Evolutionary conservation across 306 rosid species (phyloP), one percentile per base, ranked within the genome.

Genomic region (Pyrus betulifolia): DNA sequence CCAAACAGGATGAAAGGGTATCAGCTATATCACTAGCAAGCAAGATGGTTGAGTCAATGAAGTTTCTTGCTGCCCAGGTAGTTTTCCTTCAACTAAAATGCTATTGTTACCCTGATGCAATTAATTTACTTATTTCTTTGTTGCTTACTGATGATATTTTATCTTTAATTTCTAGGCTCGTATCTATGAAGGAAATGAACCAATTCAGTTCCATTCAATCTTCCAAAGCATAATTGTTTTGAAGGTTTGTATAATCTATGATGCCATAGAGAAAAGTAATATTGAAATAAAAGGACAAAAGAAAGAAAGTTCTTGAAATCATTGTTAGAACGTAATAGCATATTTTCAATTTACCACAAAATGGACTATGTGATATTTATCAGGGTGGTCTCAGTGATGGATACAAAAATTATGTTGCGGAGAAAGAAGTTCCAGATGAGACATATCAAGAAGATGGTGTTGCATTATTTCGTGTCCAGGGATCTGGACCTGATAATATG

Each of bases 311-410:
- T 15, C 73, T 55, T 58, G 58, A n/a, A 44, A 44, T 57, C 19
- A 23, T 21, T 77, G 11, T 30, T 61, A 64, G 14, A 18, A 44
- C 17, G 38, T 71, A 63, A 1, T 75, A 69, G 33, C 75, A 57
- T 73, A 40, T 11, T 77, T 83, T 65, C 74, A 71, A 78, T 45
- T 76, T 72, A 69, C 75, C 57, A 55, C 23, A 65, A 68, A 69
- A 55, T 54, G 68, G 69, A 83, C 81, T 76, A 58, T 70, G 79
- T 49, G 60, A 83, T 70, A 74, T 81, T 58, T 66, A 57, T 76
- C 81, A 96, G 99, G 99, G 99, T n/a, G 99, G 99, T 82, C 90
- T 88, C 51, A 89, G 96, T 83, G 89, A 88, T 77, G 98, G 91
- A 82, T 96, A 92, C 84, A 92, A 91, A 86, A 89, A 78, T 63